phyloP scores from a whole-genome alignment of 352 stramenopile genomes.

The Pythium chondricola region DNA sequence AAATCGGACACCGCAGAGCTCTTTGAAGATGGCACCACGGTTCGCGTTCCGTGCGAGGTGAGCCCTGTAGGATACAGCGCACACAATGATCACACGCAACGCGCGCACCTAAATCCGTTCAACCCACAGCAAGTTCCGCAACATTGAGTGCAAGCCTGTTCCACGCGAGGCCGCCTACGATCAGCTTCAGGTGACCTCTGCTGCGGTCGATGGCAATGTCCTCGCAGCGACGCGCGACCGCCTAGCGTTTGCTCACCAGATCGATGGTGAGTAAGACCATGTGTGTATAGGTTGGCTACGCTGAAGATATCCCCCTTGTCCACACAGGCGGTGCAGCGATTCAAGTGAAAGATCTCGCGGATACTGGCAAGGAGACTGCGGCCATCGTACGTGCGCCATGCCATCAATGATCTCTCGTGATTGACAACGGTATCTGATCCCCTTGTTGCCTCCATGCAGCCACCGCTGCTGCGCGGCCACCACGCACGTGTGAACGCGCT shows the following conservation, averaged over 20 bases:
- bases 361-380: slow-evolving; percentile 33
- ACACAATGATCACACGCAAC: not conserved
- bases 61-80: not conserved
- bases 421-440: not conserved
- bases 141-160: slow-evolving; percentile 53
- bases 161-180: slow-evolving; percentile 54
- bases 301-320: too few relatives aligned
- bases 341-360: slow-evolving; percentile 43
- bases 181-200: slow-evolving; percentile 48
- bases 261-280: slow-evolving; percentile 45
- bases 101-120: not conserved
- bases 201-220: slow-evolving; percentile 38
- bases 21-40: slow-evolving; percentile 15
- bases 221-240: slow-evolving; percentile 31
- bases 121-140: slow-evolving; percentile 65
- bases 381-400: slow-evolving; percentile 16
- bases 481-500: slow-evolving; percentile 53
- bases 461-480: slow-evolving; percentile 56
- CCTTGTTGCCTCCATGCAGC: slow-evolving; percentile 16
- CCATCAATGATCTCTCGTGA: not conserved
- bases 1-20: too few relatives aligned
- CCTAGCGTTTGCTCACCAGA: slow-evolving; percentile 62
- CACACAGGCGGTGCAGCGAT: slow-evolving; percentile 52
- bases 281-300: too few relatives aligned
- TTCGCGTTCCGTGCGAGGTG: slow-evolving; percentile 22